phyloP scores from a whole-genome alignment of 192 early-diverging fungal genomes.

The Umbelopsis isabellina region DNA sequence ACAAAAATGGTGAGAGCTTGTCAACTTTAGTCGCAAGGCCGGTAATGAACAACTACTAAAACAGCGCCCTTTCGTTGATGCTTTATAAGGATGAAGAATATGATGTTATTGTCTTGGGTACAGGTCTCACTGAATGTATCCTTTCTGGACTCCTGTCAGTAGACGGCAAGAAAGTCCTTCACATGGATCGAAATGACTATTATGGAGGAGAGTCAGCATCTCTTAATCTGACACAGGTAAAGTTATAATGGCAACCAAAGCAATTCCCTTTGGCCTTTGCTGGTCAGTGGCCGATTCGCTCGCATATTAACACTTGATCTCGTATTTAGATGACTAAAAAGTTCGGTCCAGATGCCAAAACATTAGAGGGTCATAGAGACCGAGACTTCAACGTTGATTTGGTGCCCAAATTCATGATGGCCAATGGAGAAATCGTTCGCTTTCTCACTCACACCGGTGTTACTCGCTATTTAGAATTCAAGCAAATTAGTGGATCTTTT shows the following conservation, averaged over 20 bases:
- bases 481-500: constrained; percentile 93
- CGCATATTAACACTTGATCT: background rate
- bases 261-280: background rate
- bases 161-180: constrained; percentile 91
- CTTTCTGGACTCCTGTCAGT: constrained; percentile 84
- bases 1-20: too few species aligned
- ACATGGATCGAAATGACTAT: constrained; percentile 96
- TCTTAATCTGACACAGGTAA: constrained; percentile 95
- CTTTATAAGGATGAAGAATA: constrained; percentile 77
- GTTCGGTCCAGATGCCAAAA: constrained; percentile 61
- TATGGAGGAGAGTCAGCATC: constrained; percentile 97
- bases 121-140: constrained; percentile 89
- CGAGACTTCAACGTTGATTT: constrained; percentile 98
- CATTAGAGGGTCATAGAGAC: constrained; percentile 56
- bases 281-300: background rate
- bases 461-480: constrained; percentile 97
- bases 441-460: constrained; percentile 98
- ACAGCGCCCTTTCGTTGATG: background rate
- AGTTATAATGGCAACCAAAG: too few species aligned
- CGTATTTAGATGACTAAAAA: constrained; percentile 66
- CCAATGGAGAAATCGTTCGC: constrained; percentile 95
- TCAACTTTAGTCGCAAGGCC: background rate
- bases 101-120: constrained; percentile 88
- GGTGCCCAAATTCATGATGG: constrained; percentile 99
- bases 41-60: too few species aligned